Evolutionary conservation across 2,329 filamentous ascomycete species (phyloP).

Genomic region (Zymoseptoria ardabiliae): DNA sequence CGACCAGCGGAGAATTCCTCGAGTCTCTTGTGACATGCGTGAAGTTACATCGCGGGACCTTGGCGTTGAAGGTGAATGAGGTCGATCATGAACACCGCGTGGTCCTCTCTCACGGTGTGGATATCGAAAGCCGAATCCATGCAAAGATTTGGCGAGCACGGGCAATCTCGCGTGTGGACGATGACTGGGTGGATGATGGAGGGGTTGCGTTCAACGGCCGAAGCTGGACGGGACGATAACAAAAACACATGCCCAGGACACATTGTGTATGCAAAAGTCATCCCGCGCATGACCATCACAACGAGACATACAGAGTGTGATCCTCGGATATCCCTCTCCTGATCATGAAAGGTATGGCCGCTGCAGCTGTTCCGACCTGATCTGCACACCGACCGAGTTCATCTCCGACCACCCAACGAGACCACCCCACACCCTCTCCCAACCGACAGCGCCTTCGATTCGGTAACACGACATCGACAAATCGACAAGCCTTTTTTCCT

Average conservation of each 20-base stretch:
- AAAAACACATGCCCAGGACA: neutral
- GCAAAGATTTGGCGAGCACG: neutral
- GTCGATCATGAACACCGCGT: neutral
- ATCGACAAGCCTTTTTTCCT: neutral
- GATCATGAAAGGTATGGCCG: too few relatives aligned
- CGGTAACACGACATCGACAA: neutral
- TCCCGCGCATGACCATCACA: neutral
- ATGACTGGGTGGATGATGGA: neutral
- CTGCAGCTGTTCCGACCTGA: neutral
- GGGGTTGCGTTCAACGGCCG: neutral
- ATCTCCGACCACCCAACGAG: neutral
- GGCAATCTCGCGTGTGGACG: neutral
- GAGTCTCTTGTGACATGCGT: too few relatives aligned
- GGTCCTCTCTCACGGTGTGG: neutral
- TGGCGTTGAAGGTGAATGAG: neutral
- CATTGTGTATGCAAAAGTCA: neutral
- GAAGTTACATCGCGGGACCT: neutral
- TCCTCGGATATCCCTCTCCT: neutral
- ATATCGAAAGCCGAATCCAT: neutral
- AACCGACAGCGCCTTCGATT: neutral
- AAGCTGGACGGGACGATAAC: neutral
- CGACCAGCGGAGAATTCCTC: neutral
- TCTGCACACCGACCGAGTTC: neutral
- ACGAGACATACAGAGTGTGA: neutral
- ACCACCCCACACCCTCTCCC: neutral